Conservation (phyloP, 345 rosid genomes). For the Brassica nigra region DNA sequence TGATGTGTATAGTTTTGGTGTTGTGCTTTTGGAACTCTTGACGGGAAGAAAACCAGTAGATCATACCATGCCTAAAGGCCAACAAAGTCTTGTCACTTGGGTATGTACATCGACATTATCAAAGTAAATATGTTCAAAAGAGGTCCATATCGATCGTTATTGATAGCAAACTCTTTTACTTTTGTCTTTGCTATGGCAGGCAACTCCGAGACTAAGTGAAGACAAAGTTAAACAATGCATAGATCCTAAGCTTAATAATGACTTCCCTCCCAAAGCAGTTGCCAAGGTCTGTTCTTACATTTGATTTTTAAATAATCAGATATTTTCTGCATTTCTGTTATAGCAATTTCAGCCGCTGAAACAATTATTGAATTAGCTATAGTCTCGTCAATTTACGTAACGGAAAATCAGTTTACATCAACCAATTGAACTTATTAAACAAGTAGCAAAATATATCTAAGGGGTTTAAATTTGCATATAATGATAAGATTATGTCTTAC, state of each 20-base stretch:
- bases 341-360: too few species aligned
- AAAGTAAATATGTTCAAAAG: background rate
- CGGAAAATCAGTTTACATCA: too few species aligned
- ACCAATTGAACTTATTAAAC: too few species aligned
- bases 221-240: slow-evolving; percentile 98
- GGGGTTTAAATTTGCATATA: too few species aligned
- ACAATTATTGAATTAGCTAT: too few species aligned
- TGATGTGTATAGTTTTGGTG: slow-evolving; percentile 98
- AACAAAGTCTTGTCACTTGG: slow-evolving; percentile 99
- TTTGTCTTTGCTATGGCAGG: slow-evolving; percentile 47
- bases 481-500: too few species aligned
- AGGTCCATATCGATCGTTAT: background rate
- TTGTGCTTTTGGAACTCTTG: slow-evolving; percentile 90
- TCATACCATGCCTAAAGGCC: slow-evolving; percentile 99
- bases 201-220: slow-evolving; percentile 98
- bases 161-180: too few species aligned
- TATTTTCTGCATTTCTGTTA: too few species aligned
- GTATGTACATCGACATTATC: slow-evolving; percentile 42
- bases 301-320: background rate
- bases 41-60: slow-evolving; percentile 99
- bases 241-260: slow-evolving; percentile 89
- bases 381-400: too few species aligned
- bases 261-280: slow-evolving; percentile 94
- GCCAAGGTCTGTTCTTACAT: slow-evolving; percentile 69
- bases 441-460: too few species aligned